Evolutionary conservation across 148 eudicot species (phyloP), one percentile per base, ranked within the genome.

Genomic region (Nepenthes gracilis): DNA sequence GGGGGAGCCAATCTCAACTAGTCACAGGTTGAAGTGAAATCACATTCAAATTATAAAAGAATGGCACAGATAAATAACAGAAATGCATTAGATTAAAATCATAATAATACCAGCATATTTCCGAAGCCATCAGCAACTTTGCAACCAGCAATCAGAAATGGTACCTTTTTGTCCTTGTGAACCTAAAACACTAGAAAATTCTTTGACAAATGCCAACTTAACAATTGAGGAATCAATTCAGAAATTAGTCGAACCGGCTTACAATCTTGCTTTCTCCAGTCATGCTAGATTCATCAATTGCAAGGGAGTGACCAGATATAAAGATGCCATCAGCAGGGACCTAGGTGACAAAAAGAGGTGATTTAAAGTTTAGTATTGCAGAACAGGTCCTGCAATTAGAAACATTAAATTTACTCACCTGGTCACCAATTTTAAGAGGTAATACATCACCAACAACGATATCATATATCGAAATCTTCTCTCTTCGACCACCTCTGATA

Each of bases 221-320:
- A 59, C 54, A 62, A 57, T 45, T 15, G 43, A 33, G 35, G 36
- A 15, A 47, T 5, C 23, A 12, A 49, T 5, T 61, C 47, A 33
- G 47, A 68, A 64, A 36, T 58, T 67, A 45, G 57, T 70, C 72
- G 53, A 73, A 67, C 58, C 59, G 65, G 75, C 96, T 87, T 80
- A 91, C 97, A 71, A 79, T 85, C 80, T 85, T 87, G 90, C 96
- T 91, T 75, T 91, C 97, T 62, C 97, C 97, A 12, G 97, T 91
- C 97, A 91, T 91, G 80, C 97, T 91, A 12, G 97, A 91, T 80
- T 91, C 97, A 70, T 91, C 97, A 51, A 91, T 80, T 49, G 90
- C 75, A 60, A 91, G 83, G 61, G 87, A 77, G 69, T 91, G 96
- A 55, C 96, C 85, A 70, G 83, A 71, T 58, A 80, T 67, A 47